A percentile compares a stretch with the other conserved stretches of the same genome.
phyloP scores from a whole-genome alignment of 2,329 filamentous ascomycete species.

The Aureobasidium sp. region DNA sequence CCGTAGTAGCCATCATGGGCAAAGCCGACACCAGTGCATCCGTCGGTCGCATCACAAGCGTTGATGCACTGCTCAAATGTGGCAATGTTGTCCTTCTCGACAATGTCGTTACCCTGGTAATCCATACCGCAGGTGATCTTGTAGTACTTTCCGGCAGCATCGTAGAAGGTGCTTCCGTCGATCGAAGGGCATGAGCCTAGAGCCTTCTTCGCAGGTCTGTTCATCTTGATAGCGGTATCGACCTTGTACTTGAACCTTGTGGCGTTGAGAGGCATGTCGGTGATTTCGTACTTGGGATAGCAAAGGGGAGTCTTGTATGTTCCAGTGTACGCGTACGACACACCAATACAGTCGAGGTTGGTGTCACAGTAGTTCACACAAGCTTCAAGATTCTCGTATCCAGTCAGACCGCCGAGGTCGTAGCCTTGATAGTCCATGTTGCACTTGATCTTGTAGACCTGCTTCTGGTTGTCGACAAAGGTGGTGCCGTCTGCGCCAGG shows the following conservation, averaged over 20 bases:
- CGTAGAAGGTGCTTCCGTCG: conserved; percentile 17
- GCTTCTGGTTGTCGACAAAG: conserved; percentile 12
- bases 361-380: conserved; percentile 21
- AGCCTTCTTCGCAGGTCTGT: conserved; percentile 15
- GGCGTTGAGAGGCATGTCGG: conserved; percentile 6
- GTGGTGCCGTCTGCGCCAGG: conserved; percentile 12
- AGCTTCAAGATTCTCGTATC: conserved; percentile 9
- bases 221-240: conserved; percentile 19
- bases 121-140: conserved; percentile 12
- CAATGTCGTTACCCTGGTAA: conserved; percentile 20
- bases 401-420: conserved; percentile 11
- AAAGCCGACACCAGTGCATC: conserved; percentile 17
- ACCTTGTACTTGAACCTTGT: conserved; percentile 20
- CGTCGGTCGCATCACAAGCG: conserved; percentile 10
- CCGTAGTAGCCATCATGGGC: conserved; percentile 18
- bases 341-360: conserved; percentile 17
- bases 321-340: conserved; percentile 19
- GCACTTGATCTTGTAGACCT: conserved; percentile 21
- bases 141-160: conserved; percentile 9
- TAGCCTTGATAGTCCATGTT: conserved; percentile 13
- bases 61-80: conserved; percentile 21
- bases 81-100: conserved; percentile 11
- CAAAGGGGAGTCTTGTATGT: conserved; percentile 16
- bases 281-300: conserved; percentile 22
- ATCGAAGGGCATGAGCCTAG: conserved; percentile 16